Conservation (phyloP, 1,284 basidiomycete species). For the Tilletia caries region DNA sequence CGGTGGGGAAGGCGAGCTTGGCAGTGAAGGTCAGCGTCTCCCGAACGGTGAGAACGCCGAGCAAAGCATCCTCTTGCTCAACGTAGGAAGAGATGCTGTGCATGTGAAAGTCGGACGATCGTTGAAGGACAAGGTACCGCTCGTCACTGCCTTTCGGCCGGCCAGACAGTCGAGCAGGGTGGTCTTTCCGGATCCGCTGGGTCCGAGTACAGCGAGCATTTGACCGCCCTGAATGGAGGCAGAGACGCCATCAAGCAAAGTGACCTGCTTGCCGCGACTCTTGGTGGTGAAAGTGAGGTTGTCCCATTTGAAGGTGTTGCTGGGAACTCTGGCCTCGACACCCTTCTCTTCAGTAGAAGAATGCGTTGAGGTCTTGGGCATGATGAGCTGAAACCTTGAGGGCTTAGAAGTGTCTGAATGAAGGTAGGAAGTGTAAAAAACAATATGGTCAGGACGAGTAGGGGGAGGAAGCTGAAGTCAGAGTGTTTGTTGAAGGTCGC, state of each 20-base stretch:
- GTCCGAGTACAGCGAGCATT: slow-evolving; percentile 39
- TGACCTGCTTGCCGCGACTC: too few species aligned
- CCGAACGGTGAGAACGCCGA: slow-evolving; percentile 34
- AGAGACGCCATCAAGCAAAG: slow-evolving; percentile 16
- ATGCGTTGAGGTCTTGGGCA: too few species aligned
- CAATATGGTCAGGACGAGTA: too few species aligned
- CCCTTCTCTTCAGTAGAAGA: too few species aligned
- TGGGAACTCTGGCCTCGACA: too few species aligned
- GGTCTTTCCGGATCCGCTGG: slow-evolving; percentile 42
- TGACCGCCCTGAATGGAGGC: slow-evolving; percentile 29
- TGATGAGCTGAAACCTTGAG: too few species aligned
- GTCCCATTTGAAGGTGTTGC: too few species aligned
- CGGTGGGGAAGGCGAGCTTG: too few species aligned
- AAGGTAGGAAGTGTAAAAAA: slow-evolving; percentile 16
- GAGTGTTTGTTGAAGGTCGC: too few species aligned
- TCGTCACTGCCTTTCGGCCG: slow-evolving; percentile 30
- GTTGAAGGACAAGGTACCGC: slow-evolving; percentile 12
- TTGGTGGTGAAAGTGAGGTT: too few species aligned
- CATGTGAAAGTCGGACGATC: background rate
- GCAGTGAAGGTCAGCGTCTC: slow-evolving; percentile 39
- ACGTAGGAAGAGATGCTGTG: slow-evolving; percentile 23
- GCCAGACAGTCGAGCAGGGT: slow-evolving; percentile 41
- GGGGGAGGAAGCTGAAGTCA: too few species aligned
- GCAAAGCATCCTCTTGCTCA: slow-evolving; percentile 40
- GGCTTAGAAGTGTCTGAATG: background rate